Conservation (phyloP, 192 early-diverging fungal species). For the Rhizophagus prolifer region DNA sequence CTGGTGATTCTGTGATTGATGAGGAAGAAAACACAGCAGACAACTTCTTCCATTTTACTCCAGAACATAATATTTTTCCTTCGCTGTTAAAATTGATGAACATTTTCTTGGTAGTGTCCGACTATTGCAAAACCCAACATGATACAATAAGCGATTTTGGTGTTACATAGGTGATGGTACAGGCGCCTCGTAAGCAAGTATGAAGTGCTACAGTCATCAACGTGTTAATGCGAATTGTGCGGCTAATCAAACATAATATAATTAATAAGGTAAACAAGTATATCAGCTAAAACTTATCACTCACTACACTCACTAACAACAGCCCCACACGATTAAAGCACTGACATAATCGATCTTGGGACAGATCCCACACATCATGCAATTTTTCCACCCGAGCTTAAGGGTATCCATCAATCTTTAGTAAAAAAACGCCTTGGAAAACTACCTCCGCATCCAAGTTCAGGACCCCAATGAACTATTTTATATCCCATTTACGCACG, state of each 20-base stretch:
- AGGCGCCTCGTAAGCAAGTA: conserved; percentile 21
- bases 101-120: too few relatives aligned
- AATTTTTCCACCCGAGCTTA: conserved; percentile 26
- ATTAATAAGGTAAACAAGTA: neutral
- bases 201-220: too few relatives aligned
- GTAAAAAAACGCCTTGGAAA: neutral
- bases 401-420: conserved; percentile 26
- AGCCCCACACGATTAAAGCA: conserved; percentile 20
- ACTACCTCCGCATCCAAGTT: conserved; percentile 10
- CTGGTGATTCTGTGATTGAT: too few relatives aligned
- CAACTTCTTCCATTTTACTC: too few relatives aligned
- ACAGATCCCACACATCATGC: conserved; percentile 9
- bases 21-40: too few relatives aligned
- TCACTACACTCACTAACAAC: conserved; percentile 30
- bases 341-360: conserved; percentile 8
- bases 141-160: too few relatives aligned
- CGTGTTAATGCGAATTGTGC: conserved; percentile 1
- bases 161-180: conserved; percentile 10
- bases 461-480: conserved; percentile 24
- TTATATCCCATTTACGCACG: conserved; percentile 17
- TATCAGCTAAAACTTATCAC: conserved; percentile 13
- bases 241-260: neutral
- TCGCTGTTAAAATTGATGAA: too few relatives aligned
- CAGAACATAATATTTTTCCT: too few relatives aligned
- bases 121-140: too few relatives aligned